Percentiles rank a stretch among this genome's conserved stretches.
Conservation (phyloP, 768 basidiomycete genomes). For the Lactarius trivialis region DNA sequence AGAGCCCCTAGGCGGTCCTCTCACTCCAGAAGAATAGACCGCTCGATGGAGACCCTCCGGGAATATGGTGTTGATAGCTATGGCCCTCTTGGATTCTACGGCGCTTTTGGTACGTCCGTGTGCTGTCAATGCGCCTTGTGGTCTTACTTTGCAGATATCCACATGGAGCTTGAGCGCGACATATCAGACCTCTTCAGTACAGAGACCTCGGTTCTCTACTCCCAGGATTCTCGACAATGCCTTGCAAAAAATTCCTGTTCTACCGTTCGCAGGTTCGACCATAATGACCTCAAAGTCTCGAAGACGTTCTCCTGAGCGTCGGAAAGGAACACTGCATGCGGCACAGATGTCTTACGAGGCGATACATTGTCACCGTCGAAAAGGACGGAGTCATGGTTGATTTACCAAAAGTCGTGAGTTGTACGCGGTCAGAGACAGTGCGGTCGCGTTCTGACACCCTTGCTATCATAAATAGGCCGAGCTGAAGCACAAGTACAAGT, state of each 20-base stretch:
- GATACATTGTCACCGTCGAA: conserved; percentile 96
- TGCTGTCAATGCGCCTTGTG: background rate
- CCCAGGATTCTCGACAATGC: conserved; percentile 90
- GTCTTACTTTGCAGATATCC: conserved; percentile 58
- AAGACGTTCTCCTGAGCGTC: conserved; percentile 72
- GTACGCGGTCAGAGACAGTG: no score
- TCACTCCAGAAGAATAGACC: conserved; percentile 49
- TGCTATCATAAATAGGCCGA: no score
- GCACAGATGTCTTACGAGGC: conserved; percentile 70
- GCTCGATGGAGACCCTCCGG: conserved; percentile 76
- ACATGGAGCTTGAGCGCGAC: conserved; percentile 81
- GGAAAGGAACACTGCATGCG: conserved; percentile 89
- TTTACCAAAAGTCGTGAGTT: conserved; percentile 79
- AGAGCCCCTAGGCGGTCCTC: conserved; percentile 66
- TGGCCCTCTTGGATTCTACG: conserved; percentile 96
- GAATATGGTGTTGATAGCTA: conserved; percentile 90
- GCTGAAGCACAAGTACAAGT: no score
- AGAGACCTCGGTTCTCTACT: conserved; percentile 85
- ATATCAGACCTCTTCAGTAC: conserved; percentile 88
- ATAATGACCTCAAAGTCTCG: conserved; percentile 91
- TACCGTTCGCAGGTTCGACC: conserved; percentile 92
- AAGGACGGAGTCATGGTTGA: conserved; percentile 90
- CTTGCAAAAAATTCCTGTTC: conserved; percentile 88
- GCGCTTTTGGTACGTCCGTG: conserved; percentile 70
- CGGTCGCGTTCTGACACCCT: no score